Percentiles rank a stretch among this genome's conserved stretches.
These are phyloP conservation scores for Thalassiosira delicatula DNA, from an alignment of 352 stramenopile species.

Conservation along the genomic window DNA sequence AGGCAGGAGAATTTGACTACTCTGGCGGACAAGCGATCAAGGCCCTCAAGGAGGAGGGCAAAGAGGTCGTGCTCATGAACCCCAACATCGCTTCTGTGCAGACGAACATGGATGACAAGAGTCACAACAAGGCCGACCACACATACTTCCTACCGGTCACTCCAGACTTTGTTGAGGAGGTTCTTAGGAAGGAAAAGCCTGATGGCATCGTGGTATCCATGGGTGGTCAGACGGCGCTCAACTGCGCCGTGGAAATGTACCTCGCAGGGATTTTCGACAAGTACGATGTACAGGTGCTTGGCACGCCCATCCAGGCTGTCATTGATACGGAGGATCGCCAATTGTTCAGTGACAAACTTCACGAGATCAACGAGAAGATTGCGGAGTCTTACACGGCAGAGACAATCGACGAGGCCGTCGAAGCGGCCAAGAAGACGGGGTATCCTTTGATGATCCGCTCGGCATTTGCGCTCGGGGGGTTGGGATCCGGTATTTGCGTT, in stretches of 20 bases:
- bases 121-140: conserved; percentile 91
- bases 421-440: conserved; percentile 93
- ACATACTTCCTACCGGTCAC: conserved; percentile 98
- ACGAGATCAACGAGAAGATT: conserved; percentile 96
- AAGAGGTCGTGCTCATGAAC: conserved; percentile 98
- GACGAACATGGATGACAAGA: conserved; percentile 93
- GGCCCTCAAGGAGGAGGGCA: conserved; percentile 98
- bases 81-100: conserved; percentile 99
- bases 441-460: conserved; percentile 96
- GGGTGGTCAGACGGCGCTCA: conserved; percentile 97
- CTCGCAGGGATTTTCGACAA: conserved; percentile 91
- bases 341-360: conserved; percentile 93
- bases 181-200: conserved; percentile 97
- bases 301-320: conserved; percentile 95
- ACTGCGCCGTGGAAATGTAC: conserved; percentile 96
- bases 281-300: conserved; percentile 92
- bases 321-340: conserved; percentile 98
- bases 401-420: conserved; percentile 91
- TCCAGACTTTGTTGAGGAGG: conserved; percentile 89
- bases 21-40: conserved; percentile 97
- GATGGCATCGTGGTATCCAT: conserved; percentile 98
- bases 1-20: conserved; percentile 99
- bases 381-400: conserved; percentile 92
- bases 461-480: conserved; percentile 95
- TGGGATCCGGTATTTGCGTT: conserved; percentile 94